Conservation (phyloP, 2,329 filamentous ascomycete species). For the Fusarium praegraminearum region DNA sequence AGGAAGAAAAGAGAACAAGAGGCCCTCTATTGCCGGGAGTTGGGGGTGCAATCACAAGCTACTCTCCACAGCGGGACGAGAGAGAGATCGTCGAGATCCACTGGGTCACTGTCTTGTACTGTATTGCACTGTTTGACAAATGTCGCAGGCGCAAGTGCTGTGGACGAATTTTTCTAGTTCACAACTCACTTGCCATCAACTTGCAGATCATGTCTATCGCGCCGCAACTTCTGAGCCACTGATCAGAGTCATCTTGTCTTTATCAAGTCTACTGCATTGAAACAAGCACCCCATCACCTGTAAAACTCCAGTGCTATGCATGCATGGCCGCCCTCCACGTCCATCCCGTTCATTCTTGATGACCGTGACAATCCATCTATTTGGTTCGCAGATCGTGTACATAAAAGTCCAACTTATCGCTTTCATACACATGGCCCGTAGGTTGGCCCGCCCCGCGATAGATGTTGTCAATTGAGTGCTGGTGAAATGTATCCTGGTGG, state of each 20-base stretch:
- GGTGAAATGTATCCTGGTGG: constrained; percentile 86
- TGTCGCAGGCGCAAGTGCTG: neutral
- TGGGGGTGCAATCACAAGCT: constrained; percentile 16
- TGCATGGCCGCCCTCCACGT: neutral
- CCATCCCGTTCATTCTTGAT: neutral
- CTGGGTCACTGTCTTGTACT: neutral
- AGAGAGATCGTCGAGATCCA: constrained; percentile 16
- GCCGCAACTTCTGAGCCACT: neutral
- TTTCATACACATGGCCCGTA: constrained; percentile 76
- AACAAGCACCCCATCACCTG: neutral
- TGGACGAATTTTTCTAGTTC: neutral
- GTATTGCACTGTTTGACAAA: neutral
- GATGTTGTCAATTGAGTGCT: constrained; percentile 73
- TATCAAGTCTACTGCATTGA: constrained; percentile 1
- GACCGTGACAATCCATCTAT: constrained; percentile 19
- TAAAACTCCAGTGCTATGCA: constrained; percentile 45
- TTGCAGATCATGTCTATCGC: neutral
- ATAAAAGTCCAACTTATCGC: constrained; percentile 71
- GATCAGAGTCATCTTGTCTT: neutral
- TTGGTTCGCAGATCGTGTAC: constrained; percentile 64
- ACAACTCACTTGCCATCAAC: neutral
- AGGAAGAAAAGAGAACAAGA: constrained; percentile 1
- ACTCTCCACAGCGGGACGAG: constrained; percentile 16
- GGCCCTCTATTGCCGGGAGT: constrained; percentile 19
- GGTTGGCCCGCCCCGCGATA: constrained; percentile 81